These are phyloP conservation scores for Tetrahymena elliotti DNA, from an alignment of 73 alveolate genomes.

Conservation along the genomic window DNA sequence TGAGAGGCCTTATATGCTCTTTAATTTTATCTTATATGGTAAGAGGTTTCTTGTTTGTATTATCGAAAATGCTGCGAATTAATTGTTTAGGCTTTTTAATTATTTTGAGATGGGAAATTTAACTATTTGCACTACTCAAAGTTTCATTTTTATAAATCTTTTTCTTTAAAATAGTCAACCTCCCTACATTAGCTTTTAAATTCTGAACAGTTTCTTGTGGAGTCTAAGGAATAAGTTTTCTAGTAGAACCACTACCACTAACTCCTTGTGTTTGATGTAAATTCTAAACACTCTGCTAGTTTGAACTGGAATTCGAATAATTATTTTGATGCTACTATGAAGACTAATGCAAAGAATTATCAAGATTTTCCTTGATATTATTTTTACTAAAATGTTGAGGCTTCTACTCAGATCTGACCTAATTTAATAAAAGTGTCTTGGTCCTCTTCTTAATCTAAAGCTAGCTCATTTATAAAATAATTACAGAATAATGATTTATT, in stretches of 20 bases:
- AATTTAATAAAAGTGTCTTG: not conserved
- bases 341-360: not conserved
- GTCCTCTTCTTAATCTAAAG: not conserved
- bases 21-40: not conserved
- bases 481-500: not conserved
- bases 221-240: not conserved
- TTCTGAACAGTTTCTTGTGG: not conserved
- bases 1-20: not conserved
- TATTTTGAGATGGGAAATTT: not conserved
- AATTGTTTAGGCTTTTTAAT: not conserved
- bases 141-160: not conserved
- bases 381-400: not conserved
- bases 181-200: not conserved
- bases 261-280: not conserved
- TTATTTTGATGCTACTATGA: not conserved
- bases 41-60: not conserved
- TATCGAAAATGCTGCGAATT: not conserved
- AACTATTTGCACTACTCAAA: not conserved
- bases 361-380: not conserved
- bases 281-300: not conserved
- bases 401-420: not conserved
- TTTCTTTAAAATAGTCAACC: not conserved
- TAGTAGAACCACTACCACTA: not conserved
- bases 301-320: not conserved
- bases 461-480: not conserved